phyloP scores from a whole-genome alignment of 805 yeast species.

The Candida methanosorbosa region DNA sequence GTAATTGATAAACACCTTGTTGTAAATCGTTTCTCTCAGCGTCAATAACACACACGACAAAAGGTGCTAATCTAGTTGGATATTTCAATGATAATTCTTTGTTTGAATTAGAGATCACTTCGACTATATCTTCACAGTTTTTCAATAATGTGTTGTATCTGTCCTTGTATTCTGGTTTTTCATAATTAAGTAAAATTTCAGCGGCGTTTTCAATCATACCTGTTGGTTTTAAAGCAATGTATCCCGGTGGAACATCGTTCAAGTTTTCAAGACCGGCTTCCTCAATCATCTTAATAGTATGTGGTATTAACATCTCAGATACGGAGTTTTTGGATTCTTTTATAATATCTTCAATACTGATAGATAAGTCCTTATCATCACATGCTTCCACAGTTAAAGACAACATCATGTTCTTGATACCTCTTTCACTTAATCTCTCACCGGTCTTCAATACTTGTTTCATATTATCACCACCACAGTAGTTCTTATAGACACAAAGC shows the following conservation, averaged over 20 bases:
- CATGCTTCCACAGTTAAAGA: slow-evolving; percentile 90
- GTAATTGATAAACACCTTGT: slow-evolving; percentile 85
- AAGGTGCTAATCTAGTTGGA: slow-evolving; percentile 63
- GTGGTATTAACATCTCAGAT: slow-evolving; percentile 59
- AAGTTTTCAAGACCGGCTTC: slow-evolving; percentile 28
- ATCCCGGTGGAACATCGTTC: slow-evolving; percentile 79
- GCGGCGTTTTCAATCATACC: slow-evolving; percentile 79
- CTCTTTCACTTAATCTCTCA: slow-evolving; percentile 52
- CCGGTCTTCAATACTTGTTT: slow-evolving; percentile 68
- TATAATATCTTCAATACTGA: slow-evolving; percentile 47
- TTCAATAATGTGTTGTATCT: slow-evolving; percentile 52
- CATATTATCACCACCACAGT: slow-evolving; percentile 84
- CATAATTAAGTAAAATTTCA: slow-evolving; percentile 55
- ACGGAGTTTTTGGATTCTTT: slow-evolving; percentile 59
- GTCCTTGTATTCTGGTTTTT: slow-evolving; percentile 37
- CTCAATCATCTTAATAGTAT: slow-evolving; percentile 51
- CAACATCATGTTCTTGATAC: slow-evolving; percentile 92
- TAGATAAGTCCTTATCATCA: slow-evolving; percentile 54
- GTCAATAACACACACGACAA: slow-evolving; percentile 73
- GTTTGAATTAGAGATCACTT: slow-evolving; percentile 47
- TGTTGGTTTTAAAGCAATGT: slow-evolving; percentile 89
- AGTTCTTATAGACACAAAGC: slow-evolving; percentile 67
- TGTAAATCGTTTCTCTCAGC: slow-evolving; percentile 89
- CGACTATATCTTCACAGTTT: slow-evolving; percentile 58
- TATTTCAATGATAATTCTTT: slow-evolving; percentile 34